Base-by-base conservation (phyloP, 495 filamentous ascomycete genomes). In the Neurospora cerealis region DNA sequence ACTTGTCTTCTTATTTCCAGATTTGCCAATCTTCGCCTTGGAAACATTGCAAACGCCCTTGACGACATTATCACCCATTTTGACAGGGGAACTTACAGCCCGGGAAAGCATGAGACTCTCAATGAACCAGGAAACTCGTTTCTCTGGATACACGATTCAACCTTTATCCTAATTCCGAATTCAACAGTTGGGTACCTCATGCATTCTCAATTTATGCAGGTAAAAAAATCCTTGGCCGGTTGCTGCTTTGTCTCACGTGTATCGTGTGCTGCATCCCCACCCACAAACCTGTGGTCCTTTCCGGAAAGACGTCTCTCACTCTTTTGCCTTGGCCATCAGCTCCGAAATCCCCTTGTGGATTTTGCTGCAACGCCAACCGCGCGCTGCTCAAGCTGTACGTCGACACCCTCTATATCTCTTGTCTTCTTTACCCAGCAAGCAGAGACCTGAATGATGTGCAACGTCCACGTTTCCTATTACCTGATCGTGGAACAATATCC, bases 361-460 rank as follows among this genome's bases (percentile, higher is more conserved):
- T 28, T 28, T 28, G 24, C 24, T 93, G 90, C 85, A 97, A 97
- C 82, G 94, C 96, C 76, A 98, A 98, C 84, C 83, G 98, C 80
- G 96, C 96, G 21, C 84, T 99, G 74, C 83, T 99, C 83, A 99
- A 99, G 86, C 91, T 99, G 96, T 99, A 85, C 89, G 96, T 93
- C 24, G 54, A 34, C 24, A 19, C 38, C 46, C 38, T 71, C 32
- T 17, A 73, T 77, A 21, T 24, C 5, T 8, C 54, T 6, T 28
- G 24, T 54, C 21, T 13, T 5, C 54, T 66, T 6, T 66, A 13
- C 48, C 48, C 28, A 66, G 24, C 24, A 66, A 66, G 24, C 2
- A 66, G 28, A 71, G 72, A 73, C 78, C 76, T 81, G 78, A 42
- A 85, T 89, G 92, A 97, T 93, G 93, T 92, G 87, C 80, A 83